Evolutionary conservation across 2,329 filamentous ascomycete species (phyloP).

Genomic region (Talaromyces sp.): DNA sequence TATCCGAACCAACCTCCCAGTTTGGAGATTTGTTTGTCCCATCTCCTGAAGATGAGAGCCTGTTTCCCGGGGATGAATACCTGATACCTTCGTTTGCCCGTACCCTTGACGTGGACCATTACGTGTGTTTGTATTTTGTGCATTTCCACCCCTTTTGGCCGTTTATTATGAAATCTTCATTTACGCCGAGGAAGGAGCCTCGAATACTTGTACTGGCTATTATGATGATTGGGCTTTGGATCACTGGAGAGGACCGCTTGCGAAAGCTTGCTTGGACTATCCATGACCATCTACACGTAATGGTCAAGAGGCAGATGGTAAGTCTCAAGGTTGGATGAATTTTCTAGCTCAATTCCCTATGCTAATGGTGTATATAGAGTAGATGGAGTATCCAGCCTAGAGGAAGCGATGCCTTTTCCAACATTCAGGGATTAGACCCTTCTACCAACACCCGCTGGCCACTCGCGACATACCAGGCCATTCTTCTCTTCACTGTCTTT

Average conservation of each 20-base stretch:
- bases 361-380: neutral
- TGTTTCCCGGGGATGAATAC: neutral
- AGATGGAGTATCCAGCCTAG: conserved; percentile 1
- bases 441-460: conserved; percentile 20
- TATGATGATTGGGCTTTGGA: conserved; percentile 24
- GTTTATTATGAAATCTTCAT: conserved; percentile 22
- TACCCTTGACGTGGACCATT: conserved; percentile 12
- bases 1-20: neutral
- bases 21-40: neutral
- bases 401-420: neutral
- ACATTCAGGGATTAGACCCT: neutral
- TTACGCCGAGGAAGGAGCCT: conserved; percentile 16
- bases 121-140: conserved; percentile 21
- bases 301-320: conserved; percentile 24
- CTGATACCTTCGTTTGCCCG: neutral
- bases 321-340: neutral
- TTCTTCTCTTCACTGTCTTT: conserved; percentile 27
- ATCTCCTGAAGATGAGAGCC: neutral
- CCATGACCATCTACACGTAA: conserved; percentile 17
- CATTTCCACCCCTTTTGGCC: conserved; percentile 24
- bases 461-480: conserved; percentile 28
- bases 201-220: conserved; percentile 26
- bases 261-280: conserved; percentile 20
- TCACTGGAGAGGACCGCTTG: conserved; percentile 13
- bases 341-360: neutral